These are phyloP conservation scores for Sugiyamaella neomexicana DNA, from an alignment of 1,139 yeast genomes.

Conservation along the genomic window DNA sequence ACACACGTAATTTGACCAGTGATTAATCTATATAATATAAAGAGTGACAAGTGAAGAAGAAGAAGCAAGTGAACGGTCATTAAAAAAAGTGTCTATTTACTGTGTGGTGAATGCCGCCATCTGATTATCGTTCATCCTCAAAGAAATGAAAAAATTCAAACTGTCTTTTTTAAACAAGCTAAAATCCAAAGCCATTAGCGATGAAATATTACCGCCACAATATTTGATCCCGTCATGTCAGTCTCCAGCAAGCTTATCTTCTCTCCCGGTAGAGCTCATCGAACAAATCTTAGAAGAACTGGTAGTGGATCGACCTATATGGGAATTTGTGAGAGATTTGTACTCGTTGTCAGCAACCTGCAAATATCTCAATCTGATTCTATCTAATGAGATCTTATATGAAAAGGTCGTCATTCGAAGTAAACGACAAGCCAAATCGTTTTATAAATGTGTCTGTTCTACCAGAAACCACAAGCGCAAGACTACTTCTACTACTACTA, in stretches of 20 bases:
- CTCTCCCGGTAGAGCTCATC: constrained; percentile 14
- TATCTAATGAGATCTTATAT: constrained; percentile 22
- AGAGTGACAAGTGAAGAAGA: too few species aligned
- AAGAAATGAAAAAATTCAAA: constrained; percentile 5
- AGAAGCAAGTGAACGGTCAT: too few species aligned
- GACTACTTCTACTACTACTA: neutral
- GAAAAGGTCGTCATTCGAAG: constrained; percentile 22
- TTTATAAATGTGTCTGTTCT: constrained; percentile 22
- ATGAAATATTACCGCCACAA: neutral
- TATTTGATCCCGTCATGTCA: neutral
- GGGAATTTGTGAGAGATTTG: constrained; percentile 16
- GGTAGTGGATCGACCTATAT: constrained; percentile 2
- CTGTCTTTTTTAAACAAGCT: constrained; percentile 6
- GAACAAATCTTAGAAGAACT: constrained; percentile 16
- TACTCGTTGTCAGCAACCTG: constrained; percentile 23
- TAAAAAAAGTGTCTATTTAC: too few species aligned
- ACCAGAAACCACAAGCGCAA: constrained; percentile 10
- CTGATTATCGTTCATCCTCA: neutral
- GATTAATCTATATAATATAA: too few species aligned
- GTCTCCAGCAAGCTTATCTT: neutral
- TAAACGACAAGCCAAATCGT: constrained; percentile 25
- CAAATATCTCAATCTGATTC: constrained; percentile 13
- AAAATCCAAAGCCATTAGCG: neutral
- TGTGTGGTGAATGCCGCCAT: neutral
- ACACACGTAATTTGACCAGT: too few species aligned